Evolutionary conservation across 345 rosid genomes (phyloP).

Genomic region (Crucihimalaya himalaica): DNA sequence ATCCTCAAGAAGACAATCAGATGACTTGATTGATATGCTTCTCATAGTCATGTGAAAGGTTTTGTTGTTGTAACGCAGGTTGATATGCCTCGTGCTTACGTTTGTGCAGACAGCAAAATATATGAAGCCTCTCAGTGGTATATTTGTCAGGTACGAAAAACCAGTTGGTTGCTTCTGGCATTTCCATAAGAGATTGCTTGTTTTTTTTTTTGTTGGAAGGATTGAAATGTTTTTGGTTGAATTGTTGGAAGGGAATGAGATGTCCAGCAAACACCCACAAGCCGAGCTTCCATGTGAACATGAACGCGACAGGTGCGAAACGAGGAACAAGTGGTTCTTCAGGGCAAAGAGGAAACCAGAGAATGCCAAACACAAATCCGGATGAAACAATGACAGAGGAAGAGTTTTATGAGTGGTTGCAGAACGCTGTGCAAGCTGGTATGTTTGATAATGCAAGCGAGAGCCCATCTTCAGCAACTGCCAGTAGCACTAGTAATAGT

Average conservation of each 20-base stretch:
- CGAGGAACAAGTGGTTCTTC: slow-evolving; percentile 60
- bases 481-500: slow-evolving; percentile 36
- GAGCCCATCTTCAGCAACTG: slow-evolving; percentile 48
- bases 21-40: neutral
- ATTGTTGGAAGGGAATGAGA: slow-evolving; percentile 83
- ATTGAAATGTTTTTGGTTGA: slow-evolving; percentile 21
- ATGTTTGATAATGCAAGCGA: slow-evolving; percentile 56
- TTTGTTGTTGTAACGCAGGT: slow-evolving; percentile 52
- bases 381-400: slow-evolving; percentile 94
- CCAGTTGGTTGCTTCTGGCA: neutral
- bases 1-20: neutral
- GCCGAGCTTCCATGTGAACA: slow-evolving; percentile 96
- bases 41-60: slow-evolving; percentile 11
- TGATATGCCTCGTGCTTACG: slow-evolving; percentile 79
- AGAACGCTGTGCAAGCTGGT: slow-evolving; percentile 82
- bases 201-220: neutral
- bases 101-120: slow-evolving; percentile 88
- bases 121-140: slow-evolving; percentile 95
- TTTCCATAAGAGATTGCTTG: slow-evolving; percentile 5
- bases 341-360: slow-evolving; percentile 58
- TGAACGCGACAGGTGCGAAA: slow-evolving; percentile 57
- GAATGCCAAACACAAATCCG: slow-evolving; percentile 55
- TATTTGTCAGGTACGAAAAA: slow-evolving; percentile 77
- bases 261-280: slow-evolving; percentile 91
- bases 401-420: slow-evolving; percentile 84